A percentile compares a stretch with the other conserved stretches of the same genome.
Conservation (phyloP, 2,329 filamentous ascomycete genomes). For the Aaosphaeria arxii region DNA sequence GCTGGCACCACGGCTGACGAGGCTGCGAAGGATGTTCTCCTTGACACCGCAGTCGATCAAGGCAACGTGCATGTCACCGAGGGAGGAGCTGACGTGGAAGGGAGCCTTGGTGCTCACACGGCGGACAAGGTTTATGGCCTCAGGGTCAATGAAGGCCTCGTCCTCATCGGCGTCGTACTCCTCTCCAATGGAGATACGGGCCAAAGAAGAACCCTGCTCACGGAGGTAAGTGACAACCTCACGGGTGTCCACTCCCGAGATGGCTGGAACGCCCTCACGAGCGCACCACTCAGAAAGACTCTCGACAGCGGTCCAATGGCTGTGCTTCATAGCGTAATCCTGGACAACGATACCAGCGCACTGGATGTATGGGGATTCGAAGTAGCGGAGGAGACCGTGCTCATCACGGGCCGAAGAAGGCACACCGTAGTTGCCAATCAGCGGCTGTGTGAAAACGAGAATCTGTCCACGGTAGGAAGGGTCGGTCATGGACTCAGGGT, state of each 20-base stretch:
- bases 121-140: conserved; percentile 94
- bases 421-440: conserved; percentile 98
- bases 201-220: conserved; percentile 94
- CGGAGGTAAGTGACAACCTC: conserved; percentile 94
- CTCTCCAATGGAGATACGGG: conserved; percentile 90
- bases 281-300: conserved; percentile 92
- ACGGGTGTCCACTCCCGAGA: conserved; percentile 94
- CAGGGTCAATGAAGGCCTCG: conserved; percentile 91
- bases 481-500: conserved; percentile 82
- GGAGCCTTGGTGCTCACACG: conserved; percentile 97
- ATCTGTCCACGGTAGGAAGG: conserved; percentile 81
- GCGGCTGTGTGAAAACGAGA: conserved; percentile 93
- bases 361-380: conserved; percentile 97
- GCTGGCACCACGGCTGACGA: conserved; percentile 86
- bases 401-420: conserved; percentile 82
- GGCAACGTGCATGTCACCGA: conserved; percentile 84
- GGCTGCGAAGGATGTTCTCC: conserved; percentile 96
- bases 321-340: conserved; percentile 90
- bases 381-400: conserved; percentile 92
- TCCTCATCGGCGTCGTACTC: conserved; percentile 99
- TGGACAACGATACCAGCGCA: conserved; percentile 94
- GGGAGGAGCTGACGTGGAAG: conserved; percentile 85
- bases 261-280: conserved; percentile 91
- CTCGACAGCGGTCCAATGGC: conserved; percentile 98
- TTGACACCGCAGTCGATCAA: conserved; percentile 98